phyloP scores from a whole-genome alignment of 2,329 filamentous ascomycete genomes.

The Aspergillus tanneri region DNA sequence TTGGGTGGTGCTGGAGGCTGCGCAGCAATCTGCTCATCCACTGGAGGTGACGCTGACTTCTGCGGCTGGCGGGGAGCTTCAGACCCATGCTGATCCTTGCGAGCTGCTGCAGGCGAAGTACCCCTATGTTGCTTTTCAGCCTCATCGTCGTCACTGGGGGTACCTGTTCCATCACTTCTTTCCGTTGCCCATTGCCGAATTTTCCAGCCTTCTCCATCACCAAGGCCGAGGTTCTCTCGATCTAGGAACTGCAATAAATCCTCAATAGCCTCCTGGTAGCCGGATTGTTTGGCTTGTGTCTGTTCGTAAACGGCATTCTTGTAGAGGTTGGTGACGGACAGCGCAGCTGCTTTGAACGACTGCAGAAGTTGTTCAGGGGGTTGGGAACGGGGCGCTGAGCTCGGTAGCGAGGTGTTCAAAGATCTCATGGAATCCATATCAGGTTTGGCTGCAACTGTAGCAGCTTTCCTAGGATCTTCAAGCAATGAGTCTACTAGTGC shows the following conservation, averaged over 20 bases:
- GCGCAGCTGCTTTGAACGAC: conserved; percentile 85
- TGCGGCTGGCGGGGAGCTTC: conserved; percentile 28
- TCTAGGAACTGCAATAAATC: conserved; percentile 86
- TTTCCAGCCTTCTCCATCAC: conserved; percentile 72
- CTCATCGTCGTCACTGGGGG: conserved; percentile 48
- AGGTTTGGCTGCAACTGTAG: conserved; percentile 8
- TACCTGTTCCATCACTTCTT: conserved; percentile 44
- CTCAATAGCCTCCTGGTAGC: conserved; percentile 92
- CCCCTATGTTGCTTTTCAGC: conserved; percentile 39
- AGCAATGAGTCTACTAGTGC: conserved; percentile 9
- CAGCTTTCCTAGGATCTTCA: conserved; percentile 10
- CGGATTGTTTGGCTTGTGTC: conserved; percentile 70
- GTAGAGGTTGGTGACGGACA: conserved; percentile 95
- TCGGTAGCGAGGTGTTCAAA: conserved; percentile 61
- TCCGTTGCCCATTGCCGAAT: conserved; percentile 61
- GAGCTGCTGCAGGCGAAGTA: conserved; percentile 35
- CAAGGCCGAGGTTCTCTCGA: conserved; percentile 72
- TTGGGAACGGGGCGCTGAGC: conserved; percentile 49
- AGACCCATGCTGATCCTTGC: conserved; percentile 34
- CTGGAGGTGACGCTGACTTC: conserved; percentile 31
- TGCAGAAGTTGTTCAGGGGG: conserved; percentile 66
- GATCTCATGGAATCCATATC: conserved; percentile 65
- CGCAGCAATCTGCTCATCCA: conserved; percentile 26
- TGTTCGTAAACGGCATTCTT: conserved; percentile 82
- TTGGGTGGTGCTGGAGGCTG: conserved; percentile 21